Base-by-base conservation (phyloP, 192 early-diverging fungal species). In the Backusella macrospora region DNA sequence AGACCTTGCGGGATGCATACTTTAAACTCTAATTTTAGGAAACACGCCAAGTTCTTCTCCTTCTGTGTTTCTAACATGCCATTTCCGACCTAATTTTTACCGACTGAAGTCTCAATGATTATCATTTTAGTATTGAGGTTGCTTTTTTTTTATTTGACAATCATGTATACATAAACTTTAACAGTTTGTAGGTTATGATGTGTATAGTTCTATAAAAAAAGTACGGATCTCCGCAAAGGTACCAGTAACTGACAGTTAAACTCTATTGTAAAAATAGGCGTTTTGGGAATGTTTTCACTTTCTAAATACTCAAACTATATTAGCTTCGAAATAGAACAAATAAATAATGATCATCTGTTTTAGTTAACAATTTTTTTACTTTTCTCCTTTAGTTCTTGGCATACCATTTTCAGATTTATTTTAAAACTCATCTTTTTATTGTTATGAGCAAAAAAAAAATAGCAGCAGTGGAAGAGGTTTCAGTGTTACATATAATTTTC, bases 401-500 rank as follows among this genome's bases (percentile, higher is more conserved):
- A 23, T 59, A n/a, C 26, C 21, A 59, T 59, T 10, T 59, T 59
- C 23, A 59, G 21, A 23, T 59, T 52, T 52, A 21, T 52, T 52
- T 52, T 23, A 52, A 52, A 52, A 18, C 48, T 52, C 48, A 16
- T 52, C 48, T 52, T 15, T 18, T 52, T 43, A 43, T 43, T 43
- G 42, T 43, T 43, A 10, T 43, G 42, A 43, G 4, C 10, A 43
- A 43, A 43, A 43, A 43, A 10, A 10, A 43, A 6, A 23, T n/a
- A n/a, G 18, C 10, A 59, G 52, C 21, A 59, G 29, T 34, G 29
- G 0, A 34, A 34, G 29, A 43, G 26, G 52, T 59, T 59, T 59
- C 52, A 59, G 16, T 59, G 23, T 59, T 59, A 59, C 52, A 59
- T 21, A 59, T 59, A 21, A 59, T 59, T 59, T 59, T 59, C 52